These are phyloP conservation scores for Crucihimalaya himalaica DNA, from an alignment of 345 rosid species.

Conservation along the genomic window DNA sequence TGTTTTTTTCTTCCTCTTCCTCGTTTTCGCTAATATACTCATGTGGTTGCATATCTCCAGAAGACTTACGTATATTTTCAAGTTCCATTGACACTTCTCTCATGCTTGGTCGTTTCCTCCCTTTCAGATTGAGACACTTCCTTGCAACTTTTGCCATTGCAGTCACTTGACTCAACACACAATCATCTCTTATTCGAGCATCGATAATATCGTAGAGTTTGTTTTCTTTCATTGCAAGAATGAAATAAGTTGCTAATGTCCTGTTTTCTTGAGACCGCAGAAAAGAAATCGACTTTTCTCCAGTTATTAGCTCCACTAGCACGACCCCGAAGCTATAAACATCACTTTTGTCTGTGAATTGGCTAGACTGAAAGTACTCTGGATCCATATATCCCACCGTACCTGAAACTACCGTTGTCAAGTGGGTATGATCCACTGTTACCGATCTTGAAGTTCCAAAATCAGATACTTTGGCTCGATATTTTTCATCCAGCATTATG, in stretches of 20 bases:
- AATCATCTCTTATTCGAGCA: conserved; percentile 3
- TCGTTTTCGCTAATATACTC: background rate
- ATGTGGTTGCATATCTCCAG: background rate
- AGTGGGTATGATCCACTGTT: conserved; percentile 24
- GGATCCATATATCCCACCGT: conserved; percentile 14
- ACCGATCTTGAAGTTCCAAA: conserved; percentile 26
- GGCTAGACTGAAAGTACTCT: conserved; percentile 13
- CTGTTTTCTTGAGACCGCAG: conserved; percentile 16
- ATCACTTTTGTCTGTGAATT: background rate
- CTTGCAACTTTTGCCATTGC: background rate
- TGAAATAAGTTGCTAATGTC: conserved; percentile 19
- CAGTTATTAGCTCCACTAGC: conserved; percentile 5
- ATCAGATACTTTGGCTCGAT: conserved; percentile 17
- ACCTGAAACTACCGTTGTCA: conserved; percentile 14
- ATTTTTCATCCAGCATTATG: conserved; percentile 17
- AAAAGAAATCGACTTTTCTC: background rate
- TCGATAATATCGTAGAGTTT: conserved; percentile 1
- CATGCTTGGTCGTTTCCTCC: conserved; percentile 16
- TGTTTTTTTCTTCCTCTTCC: background rate
- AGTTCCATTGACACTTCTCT: conserved; percentile 5
- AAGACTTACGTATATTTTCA: background rate
- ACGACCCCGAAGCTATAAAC: background rate
- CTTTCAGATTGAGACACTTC: conserved; percentile 22
- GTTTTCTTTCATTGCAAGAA: background rate
- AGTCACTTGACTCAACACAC: background rate